phyloP scores from a whole-genome alignment of 805 yeast genomes.

The Metschnikowia lunata region DNA sequence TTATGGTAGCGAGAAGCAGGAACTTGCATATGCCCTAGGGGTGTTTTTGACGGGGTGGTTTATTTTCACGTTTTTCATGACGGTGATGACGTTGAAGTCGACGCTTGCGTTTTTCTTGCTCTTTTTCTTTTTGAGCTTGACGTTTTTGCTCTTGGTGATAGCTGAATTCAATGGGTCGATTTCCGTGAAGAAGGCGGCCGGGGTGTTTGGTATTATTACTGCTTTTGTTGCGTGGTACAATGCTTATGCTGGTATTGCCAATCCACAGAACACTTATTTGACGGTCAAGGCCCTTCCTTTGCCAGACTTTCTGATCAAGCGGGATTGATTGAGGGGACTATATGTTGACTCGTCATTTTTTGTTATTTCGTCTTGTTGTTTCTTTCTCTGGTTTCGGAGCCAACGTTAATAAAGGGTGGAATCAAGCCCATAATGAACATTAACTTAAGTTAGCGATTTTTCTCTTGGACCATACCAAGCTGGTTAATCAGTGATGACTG shows the following conservation, averaged over 20 bases:
- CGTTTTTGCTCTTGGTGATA: slow-evolving; percentile 40
- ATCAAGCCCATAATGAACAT: too few species aligned
- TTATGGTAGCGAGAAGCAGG: slow-evolving; percentile 21
- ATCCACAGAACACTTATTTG: slow-evolving; percentile 58
- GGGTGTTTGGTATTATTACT: slow-evolving; percentile 40
- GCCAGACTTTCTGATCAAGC: slow-evolving; percentile 35
- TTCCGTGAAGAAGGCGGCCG: slow-evolving; percentile 36
- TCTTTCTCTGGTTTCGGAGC: too few species aligned
- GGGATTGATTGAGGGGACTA: slow-evolving; percentile 8
- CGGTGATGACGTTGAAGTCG: slow-evolving; percentile 39
- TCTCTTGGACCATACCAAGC: too few species aligned
- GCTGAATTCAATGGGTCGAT: slow-evolving; percentile 30
- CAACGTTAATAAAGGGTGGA: too few species aligned
- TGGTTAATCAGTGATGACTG: too few species aligned
- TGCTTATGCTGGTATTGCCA: slow-evolving; percentile 49
- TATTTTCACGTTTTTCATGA: slow-evolving; percentile 41
- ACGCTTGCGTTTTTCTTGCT: slow-evolving; percentile 40
- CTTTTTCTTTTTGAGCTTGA: slow-evolving; percentile 37
- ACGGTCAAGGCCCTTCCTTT: slow-evolving; percentile 47
- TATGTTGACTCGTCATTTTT: not conserved
- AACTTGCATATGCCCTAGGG: slow-evolving; percentile 35
- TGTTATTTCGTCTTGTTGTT: not conserved
- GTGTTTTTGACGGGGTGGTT: slow-evolving; percentile 41
- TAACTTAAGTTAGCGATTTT: too few species aligned
- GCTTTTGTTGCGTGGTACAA: slow-evolving; percentile 44